These are phyloP conservation scores for Suhomyces xylopsoci DNA, from an alignment of 805 yeast genomes.

Conservation along the genomic window DNA sequence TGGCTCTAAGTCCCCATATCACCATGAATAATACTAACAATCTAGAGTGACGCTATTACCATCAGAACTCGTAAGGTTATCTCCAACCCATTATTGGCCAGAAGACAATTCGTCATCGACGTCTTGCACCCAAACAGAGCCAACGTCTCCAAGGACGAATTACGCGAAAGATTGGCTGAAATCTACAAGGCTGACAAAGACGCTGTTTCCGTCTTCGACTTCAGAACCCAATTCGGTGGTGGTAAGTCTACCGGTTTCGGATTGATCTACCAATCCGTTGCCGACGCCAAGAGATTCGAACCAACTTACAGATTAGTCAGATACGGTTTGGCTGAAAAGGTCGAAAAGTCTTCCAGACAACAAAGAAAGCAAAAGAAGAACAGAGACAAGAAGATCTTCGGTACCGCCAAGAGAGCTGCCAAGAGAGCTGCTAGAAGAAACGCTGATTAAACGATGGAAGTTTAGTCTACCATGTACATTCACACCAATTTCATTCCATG, in stretches of 20 bases:
- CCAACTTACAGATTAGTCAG: constrained; percentile 99
- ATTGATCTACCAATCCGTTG: constrained; percentile 95
- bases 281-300: constrained; percentile 97
- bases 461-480: constrained; percentile 1
- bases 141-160: constrained; percentile 98
- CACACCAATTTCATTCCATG: background rate
- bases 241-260: constrained; percentile 99
- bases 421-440: constrained; percentile 88
- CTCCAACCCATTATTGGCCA: constrained; percentile 97
- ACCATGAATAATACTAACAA: constrained; percentile 17
- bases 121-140: constrained; percentile 99
- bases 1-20: background rate
- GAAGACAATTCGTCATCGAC: constrained; percentile 99
- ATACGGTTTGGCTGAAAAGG: constrained; percentile 95
- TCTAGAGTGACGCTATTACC: constrained; percentile 97
- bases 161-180: constrained; percentile 89
- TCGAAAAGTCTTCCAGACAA: constrained; percentile 98
- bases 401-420: constrained; percentile 95
- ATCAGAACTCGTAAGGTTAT: constrained; percentile 99
- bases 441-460: constrained; percentile 57
- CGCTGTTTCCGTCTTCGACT: constrained; percentile 95
- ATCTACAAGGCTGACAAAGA: constrained; percentile 90
- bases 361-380: constrained; percentile 99
- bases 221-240: constrained; percentile 99
- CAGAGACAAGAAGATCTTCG: constrained; percentile 98